Evolutionary conservation across 2,329 filamentous ascomycete species (phyloP).

Genomic region (Penicillium vulpinum): DNA sequence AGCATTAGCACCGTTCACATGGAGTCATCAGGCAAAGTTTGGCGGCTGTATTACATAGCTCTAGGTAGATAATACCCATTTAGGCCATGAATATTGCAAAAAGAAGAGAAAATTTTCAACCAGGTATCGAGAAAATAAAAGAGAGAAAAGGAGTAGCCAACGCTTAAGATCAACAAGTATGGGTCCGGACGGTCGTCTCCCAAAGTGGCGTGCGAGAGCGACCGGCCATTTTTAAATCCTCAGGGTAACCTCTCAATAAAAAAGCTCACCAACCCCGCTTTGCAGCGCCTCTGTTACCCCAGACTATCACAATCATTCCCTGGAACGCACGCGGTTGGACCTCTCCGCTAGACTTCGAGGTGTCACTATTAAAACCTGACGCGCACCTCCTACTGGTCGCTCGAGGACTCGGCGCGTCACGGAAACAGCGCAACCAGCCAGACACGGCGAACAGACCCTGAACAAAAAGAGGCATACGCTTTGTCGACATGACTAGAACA

Average conservation of each 20-base stretch:
- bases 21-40: neutral
- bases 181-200: neutral
- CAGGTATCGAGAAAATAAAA: neutral
- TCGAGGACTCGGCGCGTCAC: neutral
- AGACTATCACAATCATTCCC: neutral
- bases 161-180: neutral
- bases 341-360: neutral
- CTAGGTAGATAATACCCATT: neutral
- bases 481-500: conserved; percentile 16
- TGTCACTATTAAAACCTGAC: neutral
- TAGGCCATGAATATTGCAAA: neutral
- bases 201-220: conserved; percentile 7
- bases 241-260: neutral
- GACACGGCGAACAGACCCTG: neutral
- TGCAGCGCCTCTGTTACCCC: conserved; percentile 2
- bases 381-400: conserved; percentile 1
- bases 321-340: neutral
- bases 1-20: neutral
- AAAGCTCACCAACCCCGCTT: conserved; percentile 3
- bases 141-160: neutral
- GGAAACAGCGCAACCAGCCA: neutral
- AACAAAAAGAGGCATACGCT: neutral
- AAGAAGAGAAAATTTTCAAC: too few relatives aligned
- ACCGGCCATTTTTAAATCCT: conserved; percentile 3
- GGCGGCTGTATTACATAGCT: neutral